Evolutionary conservation across 208 protist genomes (phyloP), one percentile per base, ranked within the genome.

Genomic region (Angomonas deanei): DNA sequence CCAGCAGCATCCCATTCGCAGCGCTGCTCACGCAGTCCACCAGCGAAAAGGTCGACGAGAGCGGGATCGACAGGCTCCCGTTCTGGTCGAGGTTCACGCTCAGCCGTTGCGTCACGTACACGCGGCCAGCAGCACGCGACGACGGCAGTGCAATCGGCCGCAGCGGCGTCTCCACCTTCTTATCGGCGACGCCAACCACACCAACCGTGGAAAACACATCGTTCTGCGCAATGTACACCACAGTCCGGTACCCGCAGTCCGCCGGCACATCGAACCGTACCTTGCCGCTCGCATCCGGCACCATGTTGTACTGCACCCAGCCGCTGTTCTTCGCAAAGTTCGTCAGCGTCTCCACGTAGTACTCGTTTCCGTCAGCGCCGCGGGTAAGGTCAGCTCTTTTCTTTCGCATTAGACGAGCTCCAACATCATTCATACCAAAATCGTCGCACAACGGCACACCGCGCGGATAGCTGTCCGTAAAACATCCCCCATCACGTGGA

Each of bases 171-270:
- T 13, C 8, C 4, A 3, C 42, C n/a, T n/a, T n/a, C n/a, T n/a
- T n/a, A 26, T 19, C 17, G 8, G 8, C 15, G 17, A 50, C 17
- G 8, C 17, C 17, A 23, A 23, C 42, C 42, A 19, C 23, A 27
- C 17, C 26, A 15, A 56, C 60, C 42, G 55, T 28, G 13, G 30
- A 24, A 30, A 17, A 26, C 2, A 6, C 30, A 6, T 50, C 23
- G 42, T 68, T 55, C 2, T 55, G 34, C 39, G 46, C 63, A 27
- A 61, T 46, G 13, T 38, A 31, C 24, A 68, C 63, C 3, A 68
- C 38, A 19, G 63, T 68, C 15, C 32, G 38, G 54, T 60, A 68
- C 1, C 63, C 54, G 17, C 38, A 24, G 33, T 39, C 54, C 52
- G 13, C 24, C 2, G 50, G 63, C 31, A 68, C 63, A 1, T 42